Percentiles rank a stretch among this genome's conserved stretches.
Evolutionary conservation across 2,329 filamentous ascomycete species (phyloP).

Genomic region (Plectosphaerella sp.): DNA sequence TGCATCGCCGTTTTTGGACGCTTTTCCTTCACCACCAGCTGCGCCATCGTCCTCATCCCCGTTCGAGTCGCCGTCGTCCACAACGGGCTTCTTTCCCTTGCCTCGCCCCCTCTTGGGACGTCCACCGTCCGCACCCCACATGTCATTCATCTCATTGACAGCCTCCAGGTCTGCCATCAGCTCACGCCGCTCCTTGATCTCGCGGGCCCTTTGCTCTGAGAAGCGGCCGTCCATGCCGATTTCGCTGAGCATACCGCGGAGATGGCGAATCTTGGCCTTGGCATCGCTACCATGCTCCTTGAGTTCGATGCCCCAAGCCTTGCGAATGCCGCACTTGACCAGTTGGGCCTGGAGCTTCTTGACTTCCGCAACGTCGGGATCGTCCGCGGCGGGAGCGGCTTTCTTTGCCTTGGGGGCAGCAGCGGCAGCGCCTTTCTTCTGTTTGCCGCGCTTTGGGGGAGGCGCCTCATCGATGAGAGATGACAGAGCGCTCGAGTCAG

Average conservation of each 20-base stretch:
- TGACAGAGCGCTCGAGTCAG: conserved; percentile 51
- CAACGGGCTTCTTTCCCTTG: conserved; percentile 11
- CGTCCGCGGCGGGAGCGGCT: conserved; percentile 21
- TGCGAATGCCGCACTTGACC: conserved; percentile 85
- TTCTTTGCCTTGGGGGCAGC: conserved; percentile 19
- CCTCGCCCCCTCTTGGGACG: conserved; percentile 20
- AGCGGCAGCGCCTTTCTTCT: conserved; percentile 41
- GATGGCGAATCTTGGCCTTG: conserved; percentile 76
- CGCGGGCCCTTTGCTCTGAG: conserved; percentile 74
- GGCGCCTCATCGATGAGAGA: conserved; percentile 71
- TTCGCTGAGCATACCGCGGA: conserved; percentile 74
- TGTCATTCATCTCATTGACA: conserved; percentile 74
- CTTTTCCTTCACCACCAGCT: conserved; percentile 11
- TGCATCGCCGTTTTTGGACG: conserved; percentile 5
- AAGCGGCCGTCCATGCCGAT: conserved; percentile 86
- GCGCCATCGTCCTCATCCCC: conserved; percentile 19
- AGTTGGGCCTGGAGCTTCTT: conserved; percentile 86
- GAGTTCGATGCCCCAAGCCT: conserved; percentile 85
- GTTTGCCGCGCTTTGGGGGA: conserved; percentile 41
- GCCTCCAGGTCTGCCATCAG: conserved; percentile 78
- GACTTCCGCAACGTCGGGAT: conserved; percentile 73
- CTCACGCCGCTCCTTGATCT: conserved; percentile 86
- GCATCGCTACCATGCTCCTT: conserved; percentile 66
- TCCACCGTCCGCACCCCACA: conserved; percentile 58
- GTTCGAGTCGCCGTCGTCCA: conserved; percentile 23